phyloP scores from a whole-genome alignment of 208 protist species.

The Wallacemonas sp. region DNA sequence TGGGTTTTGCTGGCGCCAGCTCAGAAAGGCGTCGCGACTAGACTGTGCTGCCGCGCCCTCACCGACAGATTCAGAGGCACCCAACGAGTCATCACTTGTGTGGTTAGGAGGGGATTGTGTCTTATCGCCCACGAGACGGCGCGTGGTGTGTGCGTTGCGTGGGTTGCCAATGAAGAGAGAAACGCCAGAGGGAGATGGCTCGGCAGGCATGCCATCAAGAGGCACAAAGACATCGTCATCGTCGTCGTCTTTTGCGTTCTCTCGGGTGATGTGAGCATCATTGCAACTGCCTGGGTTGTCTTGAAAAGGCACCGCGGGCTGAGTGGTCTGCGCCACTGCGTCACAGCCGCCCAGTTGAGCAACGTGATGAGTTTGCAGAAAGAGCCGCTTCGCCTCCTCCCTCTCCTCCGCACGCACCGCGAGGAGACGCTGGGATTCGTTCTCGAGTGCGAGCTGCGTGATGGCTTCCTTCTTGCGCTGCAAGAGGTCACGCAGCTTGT shows the following conservation, averaged over 20 bases:
- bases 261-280: neutral
- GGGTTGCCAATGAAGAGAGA: conserved; percentile 10
- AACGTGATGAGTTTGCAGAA: conserved; percentile 13
- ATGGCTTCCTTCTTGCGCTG: conserved; percentile 42
- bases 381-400: conserved; percentile 43
- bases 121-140: neutral
- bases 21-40: conserved; percentile 53
- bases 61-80: too few relatives aligned
- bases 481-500: conserved; percentile 72
- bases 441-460: conserved; percentile 48
- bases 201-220: neutral
- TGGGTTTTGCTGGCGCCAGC: conserved; percentile 49
- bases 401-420: conserved; percentile 44
- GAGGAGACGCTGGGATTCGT: conserved; percentile 56
- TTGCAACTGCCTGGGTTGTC: too few relatives aligned
- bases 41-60: too few relatives aligned
- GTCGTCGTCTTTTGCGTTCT: conserved; percentile 6
- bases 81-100: too few relatives aligned
- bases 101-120: neutral
- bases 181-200: neutral
- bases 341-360: too few relatives aligned
- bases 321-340: too few relatives aligned
- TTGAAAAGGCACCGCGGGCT: too few relatives aligned
- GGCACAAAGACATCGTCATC: conserved; percentile 14
- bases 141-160: neutral